Base-by-base conservation (phyloP, 2,329 filamentous ascomycete species). In the Podosphaera fusca region DNA sequence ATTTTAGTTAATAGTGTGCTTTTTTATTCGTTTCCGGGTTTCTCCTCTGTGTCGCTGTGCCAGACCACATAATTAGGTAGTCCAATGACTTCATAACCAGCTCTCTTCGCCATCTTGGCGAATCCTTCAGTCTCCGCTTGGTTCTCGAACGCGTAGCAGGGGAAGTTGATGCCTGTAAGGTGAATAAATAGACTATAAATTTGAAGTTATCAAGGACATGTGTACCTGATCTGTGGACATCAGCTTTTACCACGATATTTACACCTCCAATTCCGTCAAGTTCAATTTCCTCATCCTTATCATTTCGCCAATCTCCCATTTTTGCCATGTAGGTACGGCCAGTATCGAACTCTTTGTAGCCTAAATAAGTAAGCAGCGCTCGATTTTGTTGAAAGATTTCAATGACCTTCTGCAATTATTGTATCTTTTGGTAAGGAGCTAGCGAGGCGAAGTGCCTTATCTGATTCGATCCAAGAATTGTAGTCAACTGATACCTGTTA, bases 121-220 rank as follows among this genome's bases (percentile, higher is more conserved):
- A 98, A 98, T 5, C 92, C 92, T 72, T 98, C 92, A 3, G 92
- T 98, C 71, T 98, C 92, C 61, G 92, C 92, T 73, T 98, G 92
- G 70, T 98, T 96, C 69, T 98, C 92, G 68, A 98, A 98, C 2
- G 92, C 79, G 67, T 98, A 98, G 68, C 81, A 82, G 7, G 92
- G 92, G 70, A 98, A 98, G 71, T 98, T 98, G 73, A 98, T 92
- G 60, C 90, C 89, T 90, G 62, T 52, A 29, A 8, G 31, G 21
- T 42, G 5, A 42, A 12, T 42, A 42, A 42, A 42, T 12, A 42
- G 38, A 7, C 5, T 42, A 14, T 42, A 8, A 12, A 42, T 4
- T 8, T 12, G 4, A 12, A 14, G 29, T 21, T 12, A 33, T 40
- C 14, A 14, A 49, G 14, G 29, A 47, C 14, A 38, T 52, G 69